Conservation (phyloP, 2,329 filamentous ascomycete genomes). For the Thermothelomyces thermophilus region DNA sequence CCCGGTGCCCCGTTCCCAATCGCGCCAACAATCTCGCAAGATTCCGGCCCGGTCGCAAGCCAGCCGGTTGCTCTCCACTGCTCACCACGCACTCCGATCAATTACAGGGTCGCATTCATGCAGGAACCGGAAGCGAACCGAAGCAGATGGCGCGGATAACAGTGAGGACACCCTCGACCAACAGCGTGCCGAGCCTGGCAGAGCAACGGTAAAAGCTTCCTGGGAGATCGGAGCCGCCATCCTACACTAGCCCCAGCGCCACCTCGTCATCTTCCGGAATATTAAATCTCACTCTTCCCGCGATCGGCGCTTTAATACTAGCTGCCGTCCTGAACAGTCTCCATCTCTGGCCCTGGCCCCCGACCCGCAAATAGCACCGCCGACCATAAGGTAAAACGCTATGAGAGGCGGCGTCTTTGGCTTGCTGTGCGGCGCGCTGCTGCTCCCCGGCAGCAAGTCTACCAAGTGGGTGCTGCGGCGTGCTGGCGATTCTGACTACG, state of each 20-base stretch:
- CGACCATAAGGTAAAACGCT: too few species aligned
- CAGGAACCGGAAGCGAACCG: slow-evolving; percentile 1
- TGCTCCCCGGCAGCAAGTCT: slow-evolving; percentile 7
- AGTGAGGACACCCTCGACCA: not conserved
- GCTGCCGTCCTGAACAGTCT: not conserved
- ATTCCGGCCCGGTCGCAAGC: not conserved
- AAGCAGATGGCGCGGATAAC: too few species aligned
- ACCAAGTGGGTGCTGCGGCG: slow-evolving; percentile 15
- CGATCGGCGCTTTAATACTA: not conserved
- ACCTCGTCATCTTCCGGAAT: not conserved
- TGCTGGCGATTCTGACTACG: slow-evolving; percentile 20
- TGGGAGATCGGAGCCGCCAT: not conserved
- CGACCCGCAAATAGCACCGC: not conserved
- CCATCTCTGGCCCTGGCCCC: slow-evolving; percentile 1
- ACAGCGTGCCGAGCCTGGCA: not conserved
- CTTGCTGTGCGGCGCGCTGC: slow-evolving; percentile 14
- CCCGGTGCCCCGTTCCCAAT: too few species aligned
- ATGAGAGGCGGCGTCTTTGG: slow-evolving; percentile 17
- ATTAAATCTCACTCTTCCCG: not conserved
- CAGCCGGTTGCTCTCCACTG: not conserved
- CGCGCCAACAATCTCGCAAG: too few species aligned
- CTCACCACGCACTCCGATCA: too few species aligned
- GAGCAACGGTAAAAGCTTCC: not conserved
- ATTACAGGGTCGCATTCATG: slow-evolving; percentile 3
- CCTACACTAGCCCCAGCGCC: not conserved